Conservation (phyloP, 495 filamentous ascomycete genomes). For the Parathielavia appendiculata region DNA sequence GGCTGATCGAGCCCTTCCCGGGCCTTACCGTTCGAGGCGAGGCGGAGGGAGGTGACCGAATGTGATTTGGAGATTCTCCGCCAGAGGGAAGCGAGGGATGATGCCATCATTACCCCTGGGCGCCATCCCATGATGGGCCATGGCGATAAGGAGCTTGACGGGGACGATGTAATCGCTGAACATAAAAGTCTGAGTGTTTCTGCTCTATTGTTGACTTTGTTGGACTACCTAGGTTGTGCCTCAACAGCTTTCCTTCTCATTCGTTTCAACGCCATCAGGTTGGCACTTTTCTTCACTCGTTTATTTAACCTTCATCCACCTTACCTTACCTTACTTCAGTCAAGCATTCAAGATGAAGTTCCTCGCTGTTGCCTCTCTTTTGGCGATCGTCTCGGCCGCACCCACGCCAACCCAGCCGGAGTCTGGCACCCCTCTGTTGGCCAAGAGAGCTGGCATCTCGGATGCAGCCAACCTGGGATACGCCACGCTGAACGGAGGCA, state of each 20-base stretch:
- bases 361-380: constrained; percentile 6
- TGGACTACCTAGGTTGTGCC: too few relatives aligned
- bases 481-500: constrained; percentile 25
- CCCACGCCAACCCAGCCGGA: constrained; percentile 7
- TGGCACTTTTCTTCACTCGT: too few relatives aligned
- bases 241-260: too few relatives aligned
- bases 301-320: too few relatives aligned
- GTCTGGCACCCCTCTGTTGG: constrained; percentile 3
- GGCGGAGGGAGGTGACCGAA: constrained; percentile 6
- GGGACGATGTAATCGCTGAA: too few relatives aligned
- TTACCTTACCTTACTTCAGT: too few relatives aligned
- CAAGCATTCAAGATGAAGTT: constrained; percentile 7
- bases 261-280: background rate
- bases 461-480: constrained; percentile 11
- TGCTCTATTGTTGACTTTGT: too few relatives aligned
- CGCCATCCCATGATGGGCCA: too few relatives aligned
- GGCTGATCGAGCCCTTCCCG: background rate
- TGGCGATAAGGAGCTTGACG: too few relatives aligned
- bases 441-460: constrained; percentile 7
- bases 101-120: too few relatives aligned
- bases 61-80: constrained; percentile 5
- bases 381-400: background rate
- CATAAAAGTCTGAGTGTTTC: too few relatives aligned
- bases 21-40: too few relatives aligned
- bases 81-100: background rate